These are phyloP conservation scores for Articulospora tetracladia DNA, from an alignment of 495 filamentous ascomycete genomes.

Conservation along the genomic window DNA sequence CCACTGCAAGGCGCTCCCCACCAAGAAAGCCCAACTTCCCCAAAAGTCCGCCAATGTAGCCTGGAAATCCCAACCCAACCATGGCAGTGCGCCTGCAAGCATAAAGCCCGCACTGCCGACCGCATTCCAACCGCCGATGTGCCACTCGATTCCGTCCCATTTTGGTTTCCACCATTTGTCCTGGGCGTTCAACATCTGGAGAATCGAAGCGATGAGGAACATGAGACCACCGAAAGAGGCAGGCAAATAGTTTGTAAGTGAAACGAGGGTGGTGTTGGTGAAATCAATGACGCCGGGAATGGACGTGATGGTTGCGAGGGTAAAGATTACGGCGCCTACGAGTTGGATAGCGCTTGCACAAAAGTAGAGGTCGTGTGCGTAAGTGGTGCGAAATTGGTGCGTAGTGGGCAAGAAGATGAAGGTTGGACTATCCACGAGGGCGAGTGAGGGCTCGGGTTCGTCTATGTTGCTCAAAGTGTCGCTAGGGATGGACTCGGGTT, in stretches of 20 bases:
- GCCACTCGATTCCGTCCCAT: background rate
- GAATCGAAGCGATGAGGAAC: conserved; percentile 5
- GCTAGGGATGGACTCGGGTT: background rate
- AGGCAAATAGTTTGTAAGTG: background rate
- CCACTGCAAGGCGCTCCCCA: conserved; percentile 16
- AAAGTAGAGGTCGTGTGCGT: conserved; percentile 4
- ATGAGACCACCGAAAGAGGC: conserved; percentile 8
- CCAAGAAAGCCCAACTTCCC: conserved; percentile 18
- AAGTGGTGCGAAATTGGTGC: conserved; percentile 1
- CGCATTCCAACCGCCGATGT: conserved; percentile 14
- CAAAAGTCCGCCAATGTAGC: conserved; percentile 10
- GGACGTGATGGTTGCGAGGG: conserved; percentile 10
- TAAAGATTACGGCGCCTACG: conserved; percentile 10
- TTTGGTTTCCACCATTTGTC: conserved; percentile 4
- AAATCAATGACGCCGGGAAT: conserved; percentile 9
- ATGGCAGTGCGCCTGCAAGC: conserved; percentile 5
- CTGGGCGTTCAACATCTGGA: conserved; percentile 6
- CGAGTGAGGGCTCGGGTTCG: background rate
- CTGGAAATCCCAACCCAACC: background rate
- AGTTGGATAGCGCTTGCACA: background rate
- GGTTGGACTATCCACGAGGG: background rate
- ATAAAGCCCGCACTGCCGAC: conserved; percentile 9
- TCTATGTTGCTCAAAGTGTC: background rate
- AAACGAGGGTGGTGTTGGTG: background rate
- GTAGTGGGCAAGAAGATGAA: conserved; percentile 9